Base-by-base conservation (phyloP, 1,284 basidiomycete genomes). In the Sporisorium exsertum region DNA sequence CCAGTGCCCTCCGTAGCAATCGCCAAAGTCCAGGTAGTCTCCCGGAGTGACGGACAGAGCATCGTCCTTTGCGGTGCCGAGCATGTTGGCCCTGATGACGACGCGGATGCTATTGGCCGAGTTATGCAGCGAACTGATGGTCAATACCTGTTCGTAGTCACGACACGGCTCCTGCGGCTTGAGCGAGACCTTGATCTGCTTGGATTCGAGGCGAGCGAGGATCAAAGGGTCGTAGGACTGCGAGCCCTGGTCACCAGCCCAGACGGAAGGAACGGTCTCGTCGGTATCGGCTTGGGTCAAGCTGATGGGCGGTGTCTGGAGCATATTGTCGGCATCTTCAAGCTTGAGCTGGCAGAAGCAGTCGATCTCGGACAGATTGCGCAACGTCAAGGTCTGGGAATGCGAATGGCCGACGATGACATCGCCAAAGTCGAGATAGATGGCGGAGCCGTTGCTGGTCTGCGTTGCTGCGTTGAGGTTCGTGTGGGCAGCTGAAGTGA, bases 1-100 rank as follows among this genome's bases (percentile, higher is more conserved):
- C 87, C 87, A 88, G 18, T 86, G 81, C 0, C 87, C 87, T 50
- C 87, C 87, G 32, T 85, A 84, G 54, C 87, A 86, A 67, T 87
- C 85, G 13, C 88, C 88, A 79, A 88, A 88, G 80, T 88, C 87
- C 42, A 88, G 77, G 6, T 81, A 80, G 9, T 84, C 81, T 9
- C 87, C 87, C n/a, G 86, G 86, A 8, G 87, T 77, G 24, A 88
- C 81, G 43, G 85, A 82, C 32, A 88, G 74, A 3, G 86, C 84
- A 45, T 87, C 85, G 60, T 88, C 87, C 15, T 78, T 73, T 12
- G 84, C 80, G 15, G 79, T 77, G 15, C 79, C 82, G 12, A 85
- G 78, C 68, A 85, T 80, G 56, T 84, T 84, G 51, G 84, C 84
- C 1, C 82, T 61, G 24, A 85, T 70, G 20, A 84, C 69, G 16